Conservation (phyloP, 805 yeast species). For the Zygotorulaspora sp. region DNA sequence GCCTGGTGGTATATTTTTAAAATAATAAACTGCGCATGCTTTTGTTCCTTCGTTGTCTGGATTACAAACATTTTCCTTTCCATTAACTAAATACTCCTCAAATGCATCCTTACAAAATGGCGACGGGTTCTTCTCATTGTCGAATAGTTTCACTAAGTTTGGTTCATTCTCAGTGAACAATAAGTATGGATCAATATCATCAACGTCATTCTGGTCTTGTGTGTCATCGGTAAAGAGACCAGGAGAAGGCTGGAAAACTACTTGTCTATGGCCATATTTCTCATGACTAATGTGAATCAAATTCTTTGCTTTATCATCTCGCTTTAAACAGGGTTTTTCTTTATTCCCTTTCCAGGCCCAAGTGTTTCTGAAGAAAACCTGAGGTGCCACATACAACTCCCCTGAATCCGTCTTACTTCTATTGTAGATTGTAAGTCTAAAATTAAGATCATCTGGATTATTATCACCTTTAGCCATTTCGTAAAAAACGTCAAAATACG, state of each 20-base stretch:
- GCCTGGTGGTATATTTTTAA: conserved; percentile 78
- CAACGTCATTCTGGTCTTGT: conserved; percentile 12
- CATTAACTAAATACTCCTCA: conserved; percentile 69
- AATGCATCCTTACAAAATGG: conserved; percentile 81
- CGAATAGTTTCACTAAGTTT: conserved; percentile 62
- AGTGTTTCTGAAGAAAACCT: conserved; percentile 76
- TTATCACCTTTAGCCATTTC: conserved; percentile 86
- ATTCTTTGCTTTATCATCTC: conserved; percentile 36
- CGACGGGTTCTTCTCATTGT: conserved; percentile 51
- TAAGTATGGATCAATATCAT: conserved; percentile 70
- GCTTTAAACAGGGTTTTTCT: conserved; percentile 48
- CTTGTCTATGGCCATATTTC: conserved; percentile 61
- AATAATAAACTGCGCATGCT: conserved; percentile 76
- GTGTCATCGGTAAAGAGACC: conserved; percentile 48
- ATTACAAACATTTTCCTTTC: conserved; percentile 56
- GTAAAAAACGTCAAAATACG: conserved; percentile 81
- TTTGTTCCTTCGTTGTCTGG: conserved; percentile 75
- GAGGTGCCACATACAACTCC: conserved; percentile 85
- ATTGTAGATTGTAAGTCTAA: conserved; percentile 84
- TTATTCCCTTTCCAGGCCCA: conserved; percentile 81
- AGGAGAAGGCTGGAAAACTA: conserved; percentile 80
- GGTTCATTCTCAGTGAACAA: conserved; percentile 90
- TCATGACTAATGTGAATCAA: conserved; percentile 59
- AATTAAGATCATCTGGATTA: conserved; percentile 73
- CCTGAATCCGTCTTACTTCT: conserved; percentile 70